Base-by-base conservation (phyloP, 331 rosid genomes). In the Rosa hybrid region DNA sequence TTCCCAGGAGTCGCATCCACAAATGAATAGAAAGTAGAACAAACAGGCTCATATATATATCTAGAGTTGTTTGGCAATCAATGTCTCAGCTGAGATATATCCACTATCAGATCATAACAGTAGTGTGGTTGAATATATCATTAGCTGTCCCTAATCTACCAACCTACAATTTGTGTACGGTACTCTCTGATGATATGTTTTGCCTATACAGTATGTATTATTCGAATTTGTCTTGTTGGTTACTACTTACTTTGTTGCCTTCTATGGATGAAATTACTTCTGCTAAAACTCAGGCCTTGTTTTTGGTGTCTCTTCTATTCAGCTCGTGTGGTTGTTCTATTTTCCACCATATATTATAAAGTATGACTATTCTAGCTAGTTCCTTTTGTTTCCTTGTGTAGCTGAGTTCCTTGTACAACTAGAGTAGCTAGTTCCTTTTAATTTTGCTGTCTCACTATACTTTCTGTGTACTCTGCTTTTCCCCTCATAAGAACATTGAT, bases 331-430 rank as follows among this genome's bases (percentile, higher is more conserved):
- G 21, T 34, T 34, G 39, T 34, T 34, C 39, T 34, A 34, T 34
- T 46, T 44, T 21, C 14, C 7, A 6, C 12, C 17, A 11, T 71
- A 71, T 44, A 38, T 6, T 53, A 17, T 20, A 1, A 5, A 54
- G 60, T 44, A 44, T 44, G 48, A 44, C 48, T 44, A 44, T 44
- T 7, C 10, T 50, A 18, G 48, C 12, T 44, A 51, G 56, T 73
- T 51, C 51, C 51, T n/a, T 53, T 39, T 56, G 17, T 74, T 74
- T 41, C n/a, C 78, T 54, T 54, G 5, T 53, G 56, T 53, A 68
- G 70, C 65, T 75, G 50, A 75, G 68, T 45, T 18, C 13, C 44
- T 75, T 41, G 42, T 21, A 23, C 13, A 38, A 39, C 21, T 12
- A 3, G 68, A 71, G 6, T n/a, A 57, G 27, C 64, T n/a, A 8